Percentiles rank a stretch among this genome's conserved stretches.
phyloP scores from a whole-genome alignment of 2,329 filamentous ascomycete genomes.

The Aspergillus arachidicola region DNA sequence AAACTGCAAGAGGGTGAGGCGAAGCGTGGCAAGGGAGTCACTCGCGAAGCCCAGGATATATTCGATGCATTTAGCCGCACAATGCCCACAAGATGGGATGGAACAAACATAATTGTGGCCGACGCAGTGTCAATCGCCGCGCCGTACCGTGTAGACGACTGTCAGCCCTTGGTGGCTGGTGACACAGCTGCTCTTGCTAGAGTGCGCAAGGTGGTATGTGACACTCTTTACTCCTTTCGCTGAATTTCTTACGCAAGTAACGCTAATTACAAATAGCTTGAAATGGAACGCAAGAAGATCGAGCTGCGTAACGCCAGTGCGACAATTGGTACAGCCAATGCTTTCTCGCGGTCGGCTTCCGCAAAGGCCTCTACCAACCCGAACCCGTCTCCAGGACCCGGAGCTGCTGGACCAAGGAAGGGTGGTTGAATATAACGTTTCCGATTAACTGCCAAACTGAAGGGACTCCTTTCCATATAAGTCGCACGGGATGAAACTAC shows the following conservation, averaged over 20 bases:
- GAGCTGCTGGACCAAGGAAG: conserved; percentile 32
- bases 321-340: conserved; percentile 36
- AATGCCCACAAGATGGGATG: conserved; percentile 64
- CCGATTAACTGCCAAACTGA: neutral
- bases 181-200: conserved; percentile 46
- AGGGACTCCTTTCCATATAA: neutral
- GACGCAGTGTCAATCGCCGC: conserved; percentile 62
- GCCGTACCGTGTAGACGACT: conserved; percentile 61
- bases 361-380: conserved; percentile 20
- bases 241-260: neutral
- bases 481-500: conserved; percentile 2
- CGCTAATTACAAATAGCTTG: conserved; percentile 35
- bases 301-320: conserved; percentile 46
- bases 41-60: conserved; percentile 63
- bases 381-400: conserved; percentile 25
- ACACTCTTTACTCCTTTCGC: neutral
- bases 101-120: conserved; percentile 60
- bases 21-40: conserved; percentile 63
- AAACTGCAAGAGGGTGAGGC: conserved; percentile 61
- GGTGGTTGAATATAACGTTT: conserved; percentile 27
- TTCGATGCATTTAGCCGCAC: conserved; percentile 64
- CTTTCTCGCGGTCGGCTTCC: conserved; percentile 23
- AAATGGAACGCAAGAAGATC: conserved; percentile 54
- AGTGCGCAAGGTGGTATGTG: conserved; percentile 53
- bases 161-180: conserved; percentile 45